Evolutionary conservation across 2,329 filamentous ascomycete genomes (phyloP).

Genomic region (Apiospora aurea): DNA sequence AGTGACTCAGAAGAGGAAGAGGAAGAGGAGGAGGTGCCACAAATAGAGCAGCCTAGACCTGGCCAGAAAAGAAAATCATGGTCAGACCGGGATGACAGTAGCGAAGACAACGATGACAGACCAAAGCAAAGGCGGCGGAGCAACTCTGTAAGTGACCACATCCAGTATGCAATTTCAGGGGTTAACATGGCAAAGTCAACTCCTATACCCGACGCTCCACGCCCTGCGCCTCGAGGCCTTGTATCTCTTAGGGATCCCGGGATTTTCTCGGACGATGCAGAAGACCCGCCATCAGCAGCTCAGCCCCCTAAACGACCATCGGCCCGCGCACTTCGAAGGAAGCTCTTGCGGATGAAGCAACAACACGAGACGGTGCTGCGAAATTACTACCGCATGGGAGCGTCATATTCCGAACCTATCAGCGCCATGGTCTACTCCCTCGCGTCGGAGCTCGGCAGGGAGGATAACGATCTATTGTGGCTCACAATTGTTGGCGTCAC

Average conservation of each 20-base stretch:
- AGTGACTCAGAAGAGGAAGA: slow-evolving; percentile 64
- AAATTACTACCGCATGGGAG: slow-evolving; percentile 85
- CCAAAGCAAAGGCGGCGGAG: slow-evolving; percentile 84
- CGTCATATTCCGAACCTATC: slow-evolving; percentile 93
- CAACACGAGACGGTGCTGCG: slow-evolving; percentile 80
- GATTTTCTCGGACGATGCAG: slow-evolving; percentile 54
- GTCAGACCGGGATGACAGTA: slow-evolving; percentile 72
- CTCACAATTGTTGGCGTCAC: slow-evolving; percentile 92
- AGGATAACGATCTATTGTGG: slow-evolving; percentile 97
- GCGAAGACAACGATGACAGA: slow-evolving; percentile 75
- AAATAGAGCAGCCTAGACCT: slow-evolving; percentile 56
- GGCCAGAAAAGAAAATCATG: slow-evolving; percentile 81
- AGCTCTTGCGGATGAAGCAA: slow-evolving; percentile 75
- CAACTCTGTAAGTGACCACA: slow-evolving; percentile 72
- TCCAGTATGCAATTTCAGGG: slow-evolving; percentile 2
- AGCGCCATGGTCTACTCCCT: slow-evolving; percentile 94
- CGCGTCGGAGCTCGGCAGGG: slow-evolving; percentile 91
- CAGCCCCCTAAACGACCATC: slow-evolving; percentile 70
- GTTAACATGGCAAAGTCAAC: slow-evolving; percentile 56
- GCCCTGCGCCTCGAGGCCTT: slow-evolving; percentile 66
- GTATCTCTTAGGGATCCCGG: slow-evolving; percentile 60
- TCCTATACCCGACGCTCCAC: slow-evolving; percentile 71
- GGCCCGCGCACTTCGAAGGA: slow-evolving; percentile 73
- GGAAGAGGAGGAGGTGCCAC: slow-evolving; percentile 66
- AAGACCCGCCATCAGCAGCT: slow-evolving; percentile 64